Evolutionary conservation across 192 early-diverging fungal genomes (phyloP), one percentile per base, ranked within the genome.

Genomic region (Gonapodya prolifera): DNA sequence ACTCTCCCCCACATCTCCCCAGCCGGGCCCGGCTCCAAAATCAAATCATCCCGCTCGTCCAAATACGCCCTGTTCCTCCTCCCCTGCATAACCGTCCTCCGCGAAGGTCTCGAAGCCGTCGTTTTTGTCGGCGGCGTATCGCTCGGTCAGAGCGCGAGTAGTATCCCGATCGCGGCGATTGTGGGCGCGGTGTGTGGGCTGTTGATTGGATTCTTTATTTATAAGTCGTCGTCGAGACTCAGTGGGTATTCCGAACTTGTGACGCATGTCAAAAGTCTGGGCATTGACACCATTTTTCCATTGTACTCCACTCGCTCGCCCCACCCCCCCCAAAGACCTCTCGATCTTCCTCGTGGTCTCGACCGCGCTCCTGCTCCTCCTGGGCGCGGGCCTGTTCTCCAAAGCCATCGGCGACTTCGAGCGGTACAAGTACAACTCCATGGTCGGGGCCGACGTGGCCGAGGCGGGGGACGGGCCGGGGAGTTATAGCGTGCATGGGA

Each of bases 31-130:
- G 77, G 16, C n/a, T 17, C 69, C 75, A 1, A 75, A 75, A n/a
- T 0, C 30, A 86, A 86, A 69, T 36, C 80, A 29, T 84, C 82
- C 35, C 81, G 84, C 69, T 80, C 77, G 82, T 1, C 80, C 85
- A 77, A 85, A 71, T 92, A 91, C 77, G 84, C 91, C 29, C 91
- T 97, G 77, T 87, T 95, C 80, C 82, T 93, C 70, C 85, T 97
- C 70, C 94, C 95, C 18, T 92, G 94, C 76, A 81, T 94, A 35
- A 94, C 94, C 16, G 89, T 97, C 2, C 81, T 94, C 33, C 87
- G 95, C 70, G 95, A 97, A 87, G 93, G 92, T 16, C 80, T 97
- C 13, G 95, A 97, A 80, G 89, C 93, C n/a, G 86, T 97, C 30
- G 88, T 97, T 8, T 93, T 97, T 83, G 84, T 97, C 70, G 94